These are phyloP conservation scores for Hirschioporus abietinus DNA, from an alignment of 768 basidiomycete genomes.

Conservation along the genomic window DNA sequence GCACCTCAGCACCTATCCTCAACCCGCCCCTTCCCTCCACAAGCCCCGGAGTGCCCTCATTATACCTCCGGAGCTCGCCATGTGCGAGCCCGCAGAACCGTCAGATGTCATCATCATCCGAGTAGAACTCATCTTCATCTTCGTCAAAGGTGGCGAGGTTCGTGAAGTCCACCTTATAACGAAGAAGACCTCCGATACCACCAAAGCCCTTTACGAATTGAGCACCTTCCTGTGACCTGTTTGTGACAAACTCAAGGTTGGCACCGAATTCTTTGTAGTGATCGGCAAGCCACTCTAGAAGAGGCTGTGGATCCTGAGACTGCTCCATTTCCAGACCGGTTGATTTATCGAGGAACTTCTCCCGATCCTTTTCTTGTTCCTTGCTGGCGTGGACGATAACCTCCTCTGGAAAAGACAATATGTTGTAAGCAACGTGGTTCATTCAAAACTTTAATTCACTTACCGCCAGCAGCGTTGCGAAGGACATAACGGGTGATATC, in stretches of 20 bases:
- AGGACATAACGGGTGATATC: conserved; percentile 85
- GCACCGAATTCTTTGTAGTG: conserved; percentile 98
- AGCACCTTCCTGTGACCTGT: conserved; percentile 93
- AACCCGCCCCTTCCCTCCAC: conserved; percentile 32
- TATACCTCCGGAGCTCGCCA: conserved; percentile 53
- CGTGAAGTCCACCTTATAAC: conserved; percentile 97
- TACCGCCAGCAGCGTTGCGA: conserved; percentile 89
- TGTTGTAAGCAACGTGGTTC: not conserved
- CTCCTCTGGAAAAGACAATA: conserved; percentile 55
- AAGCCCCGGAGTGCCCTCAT: conserved; percentile 61
- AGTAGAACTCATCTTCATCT: conserved; percentile 82
- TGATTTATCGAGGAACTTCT: conserved; percentile 93
- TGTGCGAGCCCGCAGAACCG: conserved; percentile 81
- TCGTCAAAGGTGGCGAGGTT: conserved; percentile 72
- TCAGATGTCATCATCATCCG: conserved; percentile 76
- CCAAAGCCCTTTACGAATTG: conserved; percentile 99
- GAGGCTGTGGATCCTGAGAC: conserved; percentile 67
- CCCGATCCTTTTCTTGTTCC: conserved; percentile 88
- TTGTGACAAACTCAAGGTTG: conserved; percentile 92
- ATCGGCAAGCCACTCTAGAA: conserved; percentile 98
- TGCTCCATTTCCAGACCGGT: conserved; percentile 97
- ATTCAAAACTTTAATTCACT: conserved; percentile 12
- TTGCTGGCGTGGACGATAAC: conserved; percentile 71
- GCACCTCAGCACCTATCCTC: conserved; percentile 4
- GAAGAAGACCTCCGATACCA: conserved; percentile 90